These are phyloP conservation scores for Nakaseomyces kungkrabaensis DNA, from an alignment of 1,139 yeast species.

Conservation along the genomic window DNA sequence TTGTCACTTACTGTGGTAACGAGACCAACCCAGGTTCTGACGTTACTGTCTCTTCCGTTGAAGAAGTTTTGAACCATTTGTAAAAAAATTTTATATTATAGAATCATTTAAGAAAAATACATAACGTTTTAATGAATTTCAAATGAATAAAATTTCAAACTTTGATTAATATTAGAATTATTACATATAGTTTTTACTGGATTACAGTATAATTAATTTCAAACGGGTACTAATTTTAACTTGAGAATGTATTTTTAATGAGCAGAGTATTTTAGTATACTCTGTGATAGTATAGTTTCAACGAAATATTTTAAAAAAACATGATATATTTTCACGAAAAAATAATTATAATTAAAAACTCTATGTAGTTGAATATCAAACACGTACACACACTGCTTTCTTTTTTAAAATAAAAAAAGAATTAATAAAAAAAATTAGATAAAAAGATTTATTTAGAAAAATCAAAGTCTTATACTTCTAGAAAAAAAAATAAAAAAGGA, in stretches of 20 bases:
- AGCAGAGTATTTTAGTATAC: too few relatives aligned
- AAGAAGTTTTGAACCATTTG: slow-evolving; percentile 39
- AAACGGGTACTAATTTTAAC: too few relatives aligned
- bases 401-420: background rate
- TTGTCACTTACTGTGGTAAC: slow-evolving; percentile 51
- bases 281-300: too few relatives aligned
- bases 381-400: slow-evolving; percentile 4
- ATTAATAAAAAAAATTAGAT: background rate
- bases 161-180: too few relatives aligned
- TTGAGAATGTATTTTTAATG: too few relatives aligned
- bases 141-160: background rate
- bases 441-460: background rate
- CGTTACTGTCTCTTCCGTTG: slow-evolving; percentile 56
- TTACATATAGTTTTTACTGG: too few relatives aligned
- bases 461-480: too few relatives aligned
- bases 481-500: too few relatives aligned
- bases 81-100: slow-evolving; percentile 9
- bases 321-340: background rate
- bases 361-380: slow-evolving; percentile 3
- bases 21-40: slow-evolving; percentile 45
- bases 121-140: background rate
- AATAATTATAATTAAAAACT: background rate
- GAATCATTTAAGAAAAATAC: background rate
- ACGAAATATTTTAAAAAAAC: too few relatives aligned
- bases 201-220: too few relatives aligned